Evolutionary conservation across 257 asterid genomes (phyloP).

Genomic region (Cordia subcordata): DNA sequence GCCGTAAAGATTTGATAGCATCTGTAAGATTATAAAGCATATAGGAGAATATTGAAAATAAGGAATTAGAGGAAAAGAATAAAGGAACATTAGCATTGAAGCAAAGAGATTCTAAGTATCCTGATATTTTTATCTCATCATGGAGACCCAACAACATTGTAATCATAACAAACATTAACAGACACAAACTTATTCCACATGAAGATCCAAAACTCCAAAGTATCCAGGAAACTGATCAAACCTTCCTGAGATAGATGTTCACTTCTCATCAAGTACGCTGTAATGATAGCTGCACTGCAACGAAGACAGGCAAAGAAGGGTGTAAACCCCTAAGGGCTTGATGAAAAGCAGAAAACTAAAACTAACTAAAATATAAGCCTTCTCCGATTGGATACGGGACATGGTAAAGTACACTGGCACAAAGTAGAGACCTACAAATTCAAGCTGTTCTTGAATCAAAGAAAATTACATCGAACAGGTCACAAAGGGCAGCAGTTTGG

Average conservation of each 20-base stretch:
- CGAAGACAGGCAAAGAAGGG: conserved; percentile 57
- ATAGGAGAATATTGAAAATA: conserved; percentile 4
- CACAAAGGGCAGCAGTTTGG: too few species aligned
- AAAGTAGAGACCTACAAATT: too few species aligned
- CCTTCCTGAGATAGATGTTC: conserved; percentile 88
- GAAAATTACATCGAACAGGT: too few species aligned
- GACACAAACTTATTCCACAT: conserved; percentile 15
- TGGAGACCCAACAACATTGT: conserved; percentile 6
- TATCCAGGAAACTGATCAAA: conserved; percentile 23
- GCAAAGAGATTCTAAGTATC: background rate
- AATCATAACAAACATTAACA: conserved; percentile 5
- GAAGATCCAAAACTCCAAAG: conserved; percentile 19
- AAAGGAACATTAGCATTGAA: conserved; percentile 2
- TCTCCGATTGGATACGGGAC: background rate
- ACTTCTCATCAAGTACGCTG: conserved; percentile 94
- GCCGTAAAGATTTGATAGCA: conserved; percentile 77
- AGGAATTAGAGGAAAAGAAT: background rate
- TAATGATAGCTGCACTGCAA: conserved; percentile 90
- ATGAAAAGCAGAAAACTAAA: conserved; percentile 29
- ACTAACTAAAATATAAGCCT: background rate
- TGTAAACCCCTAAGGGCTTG: conserved; percentile 52
- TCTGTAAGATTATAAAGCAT: conserved; percentile 36
- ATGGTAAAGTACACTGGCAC: too few species aligned
- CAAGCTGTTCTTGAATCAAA: too few species aligned
- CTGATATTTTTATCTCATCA: conserved; percentile 9